phyloP scores from a whole-genome alignment of 305 asterid genomes.

The Ajuga reptans region DNA sequence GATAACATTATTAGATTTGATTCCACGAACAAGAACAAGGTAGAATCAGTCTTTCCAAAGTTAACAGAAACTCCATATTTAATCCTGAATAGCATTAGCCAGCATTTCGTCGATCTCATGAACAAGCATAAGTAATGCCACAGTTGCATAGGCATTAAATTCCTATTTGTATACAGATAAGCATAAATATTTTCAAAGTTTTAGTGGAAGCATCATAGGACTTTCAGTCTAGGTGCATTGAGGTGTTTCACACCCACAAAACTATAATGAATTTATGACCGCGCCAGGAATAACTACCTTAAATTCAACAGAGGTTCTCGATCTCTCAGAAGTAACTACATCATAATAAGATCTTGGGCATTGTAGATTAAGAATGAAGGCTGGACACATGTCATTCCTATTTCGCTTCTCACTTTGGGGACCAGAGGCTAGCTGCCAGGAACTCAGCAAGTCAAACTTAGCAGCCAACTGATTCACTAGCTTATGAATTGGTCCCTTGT shows the following conservation, averaged over 20 bases:
- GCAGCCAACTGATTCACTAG: slow-evolving; percentile 71
- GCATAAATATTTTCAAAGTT: slow-evolving; percentile 9
- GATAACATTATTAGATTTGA: slow-evolving; percentile 4
- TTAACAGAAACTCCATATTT: slow-evolving; percentile 8
- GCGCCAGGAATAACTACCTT: slow-evolving; percentile 42
- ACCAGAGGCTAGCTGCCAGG: slow-evolving; percentile 30
- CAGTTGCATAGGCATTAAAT: not conserved
- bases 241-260: slow-evolving; percentile 12
- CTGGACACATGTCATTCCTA: slow-evolving; percentile 49
- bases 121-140: slow-evolving; percentile 5
- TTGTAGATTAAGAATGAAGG: slow-evolving; percentile 59
- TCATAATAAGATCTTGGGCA: slow-evolving; percentile 80
- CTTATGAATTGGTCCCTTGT: slow-evolving; percentile 86
- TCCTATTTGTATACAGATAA: not conserved
- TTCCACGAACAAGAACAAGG: slow-evolving; percentile 4
- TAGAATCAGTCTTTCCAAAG: slow-evolving; percentile 1
- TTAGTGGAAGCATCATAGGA: slow-evolving; percentile 16
- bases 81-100: slow-evolving; percentile 9
- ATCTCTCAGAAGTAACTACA: slow-evolving; percentile 51
- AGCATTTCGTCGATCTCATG: not conserved
- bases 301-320: slow-evolving; percentile 69
- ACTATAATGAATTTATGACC: not conserved
- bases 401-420: slow-evolving; percentile 39
- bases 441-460: slow-evolving; percentile 35
- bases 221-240: not conserved